A percentile compares a stretch with the other conserved stretches of the same genome.
Conservation (phyloP, 352 stramenopile genomes). For the Elongisporangium undulatum region DNA sequence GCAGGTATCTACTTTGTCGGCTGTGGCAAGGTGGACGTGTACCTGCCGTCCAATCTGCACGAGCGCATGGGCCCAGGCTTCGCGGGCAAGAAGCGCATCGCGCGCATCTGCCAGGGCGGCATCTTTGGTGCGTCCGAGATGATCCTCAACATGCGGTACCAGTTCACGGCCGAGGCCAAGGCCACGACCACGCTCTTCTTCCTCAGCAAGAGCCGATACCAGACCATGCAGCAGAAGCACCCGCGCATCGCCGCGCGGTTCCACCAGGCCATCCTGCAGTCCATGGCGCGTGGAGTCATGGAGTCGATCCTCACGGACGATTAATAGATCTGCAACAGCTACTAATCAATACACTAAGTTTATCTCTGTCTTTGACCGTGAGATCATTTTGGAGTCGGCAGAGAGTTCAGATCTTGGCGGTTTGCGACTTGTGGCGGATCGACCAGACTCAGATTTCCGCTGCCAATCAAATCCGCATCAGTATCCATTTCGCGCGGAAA, state of each 20-base stretch:
- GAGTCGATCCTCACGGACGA: conserved; percentile 83
- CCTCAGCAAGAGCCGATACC: conserved; percentile 67
- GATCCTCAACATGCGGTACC: conserved; percentile 76
- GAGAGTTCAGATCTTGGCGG: no score
- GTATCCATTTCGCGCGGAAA: not conserved
- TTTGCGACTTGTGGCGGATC: not conserved
- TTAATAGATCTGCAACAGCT: no score
- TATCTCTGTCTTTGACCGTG: no score
- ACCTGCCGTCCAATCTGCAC: conserved; percentile 74
- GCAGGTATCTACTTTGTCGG: conserved; percentile 79
- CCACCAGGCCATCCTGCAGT: conserved; percentile 82
- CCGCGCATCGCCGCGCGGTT: conserved; percentile 69
- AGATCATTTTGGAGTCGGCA: no score
- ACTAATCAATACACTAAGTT: no score
- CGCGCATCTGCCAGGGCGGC: conserved; percentile 74
- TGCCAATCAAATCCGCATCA: not conserved
- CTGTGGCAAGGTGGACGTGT: conserved; percentile 83
- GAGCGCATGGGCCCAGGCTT: conserved; percentile 79
- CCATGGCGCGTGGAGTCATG: conserved; percentile 80
- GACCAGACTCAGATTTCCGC: not conserved
- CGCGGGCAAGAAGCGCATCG: conserved; percentile 69
- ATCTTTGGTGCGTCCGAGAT: conserved; percentile 77
- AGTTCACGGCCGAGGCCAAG: conserved; percentile 74
- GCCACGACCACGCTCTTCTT: conserved; percentile 76
- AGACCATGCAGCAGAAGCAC: conserved; percentile 61